phyloP scores from a whole-genome alignment of 805 yeast species.

The Hanseniaspora lindneri region DNA sequence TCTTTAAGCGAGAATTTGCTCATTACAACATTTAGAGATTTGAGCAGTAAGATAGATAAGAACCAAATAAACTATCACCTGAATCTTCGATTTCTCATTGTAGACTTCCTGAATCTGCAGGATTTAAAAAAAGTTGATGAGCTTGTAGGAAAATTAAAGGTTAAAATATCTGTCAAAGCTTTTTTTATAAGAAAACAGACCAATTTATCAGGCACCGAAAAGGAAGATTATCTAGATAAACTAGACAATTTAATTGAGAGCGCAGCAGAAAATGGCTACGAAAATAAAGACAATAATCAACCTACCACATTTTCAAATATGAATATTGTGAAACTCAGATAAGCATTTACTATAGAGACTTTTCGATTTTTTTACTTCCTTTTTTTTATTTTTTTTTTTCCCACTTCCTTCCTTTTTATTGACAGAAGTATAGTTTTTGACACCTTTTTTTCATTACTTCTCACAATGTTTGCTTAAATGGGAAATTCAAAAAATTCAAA shows the following conservation, averaged over 20 bases:
- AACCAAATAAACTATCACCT: background rate
- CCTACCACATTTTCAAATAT: conserved; percentile 1
- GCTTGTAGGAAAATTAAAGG: background rate
- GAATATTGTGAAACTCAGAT: conserved; percentile 1
- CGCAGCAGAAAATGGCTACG: background rate
- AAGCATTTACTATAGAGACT: too few species aligned
- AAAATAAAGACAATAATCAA: background rate
- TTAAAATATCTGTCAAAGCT: background rate
- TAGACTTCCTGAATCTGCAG: background rate
- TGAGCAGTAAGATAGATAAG: background rate
- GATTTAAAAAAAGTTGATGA: background rate
- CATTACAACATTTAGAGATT: background rate
- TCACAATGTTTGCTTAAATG: too few species aligned
- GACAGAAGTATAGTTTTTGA: too few species aligned
- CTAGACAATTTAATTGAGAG: background rate
- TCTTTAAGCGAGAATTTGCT: too few species aligned
- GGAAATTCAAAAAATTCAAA: too few species aligned
- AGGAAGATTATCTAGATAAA: background rate
- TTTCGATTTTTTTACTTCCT: background rate
- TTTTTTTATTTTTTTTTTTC: background rate
- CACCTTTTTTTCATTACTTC: too few species aligned
- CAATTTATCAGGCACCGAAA: background rate
- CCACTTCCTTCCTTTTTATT: too few species aligned
- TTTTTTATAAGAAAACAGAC: background rate
- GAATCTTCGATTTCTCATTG: conserved; percentile 1